phyloP scores from a whole-genome alignment of 2,329 filamentous ascomycete genomes.

The Teratosphaeriaceae sp. region DNA sequence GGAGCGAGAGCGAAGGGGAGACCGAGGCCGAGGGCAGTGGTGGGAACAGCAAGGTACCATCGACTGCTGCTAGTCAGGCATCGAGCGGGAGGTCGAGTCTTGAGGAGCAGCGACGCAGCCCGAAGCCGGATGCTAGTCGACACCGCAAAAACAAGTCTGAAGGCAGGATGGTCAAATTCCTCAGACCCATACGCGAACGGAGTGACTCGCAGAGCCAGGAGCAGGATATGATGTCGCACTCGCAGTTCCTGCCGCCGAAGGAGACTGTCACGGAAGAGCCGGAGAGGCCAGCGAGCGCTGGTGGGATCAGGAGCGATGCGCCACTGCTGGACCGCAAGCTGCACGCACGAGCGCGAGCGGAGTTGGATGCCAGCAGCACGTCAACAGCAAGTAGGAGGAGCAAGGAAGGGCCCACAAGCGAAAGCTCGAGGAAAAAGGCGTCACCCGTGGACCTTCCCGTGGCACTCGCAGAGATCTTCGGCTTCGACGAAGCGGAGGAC shows the following conservation, averaged over 20 bases:
- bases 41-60: neutral
- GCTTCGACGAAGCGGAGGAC: conserved; percentile 73
- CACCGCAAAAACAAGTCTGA: conserved; percentile 56
- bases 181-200: conserved; percentile 44
- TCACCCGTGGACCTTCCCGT: conserved; percentile 9
- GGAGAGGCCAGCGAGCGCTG: conserved; percentile 14
- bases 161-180: conserved; percentile 57
- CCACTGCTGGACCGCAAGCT: conserved; percentile 70
- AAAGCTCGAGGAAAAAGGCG: conserved; percentile 1
- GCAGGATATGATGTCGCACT: conserved; percentile 28
- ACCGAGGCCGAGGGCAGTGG: conserved; percentile 1
- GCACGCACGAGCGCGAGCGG: conserved; percentile 24
- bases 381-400: conserved; percentile 16
- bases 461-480: conserved; percentile 56
- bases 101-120: conserved; percentile 2
- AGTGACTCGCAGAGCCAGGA: conserved; percentile 26
- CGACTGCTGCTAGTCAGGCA: conserved; percentile 11
- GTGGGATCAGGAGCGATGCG: conserved; percentile 44
- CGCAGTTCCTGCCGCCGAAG: conserved; percentile 22
- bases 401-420: conserved; percentile 13
- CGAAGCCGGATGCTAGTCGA: conserved; percentile 18
- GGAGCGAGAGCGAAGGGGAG: conserved; percentile 53
- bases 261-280: conserved; percentile 11
- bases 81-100: conserved; percentile 5
- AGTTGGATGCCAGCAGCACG: conserved; percentile 22